Evolutionary conservation across 1,284 basidiomycete genomes (phyloP), one percentile per base, ranked within the genome.

Genomic region (Xanthoconium separans): DNA sequence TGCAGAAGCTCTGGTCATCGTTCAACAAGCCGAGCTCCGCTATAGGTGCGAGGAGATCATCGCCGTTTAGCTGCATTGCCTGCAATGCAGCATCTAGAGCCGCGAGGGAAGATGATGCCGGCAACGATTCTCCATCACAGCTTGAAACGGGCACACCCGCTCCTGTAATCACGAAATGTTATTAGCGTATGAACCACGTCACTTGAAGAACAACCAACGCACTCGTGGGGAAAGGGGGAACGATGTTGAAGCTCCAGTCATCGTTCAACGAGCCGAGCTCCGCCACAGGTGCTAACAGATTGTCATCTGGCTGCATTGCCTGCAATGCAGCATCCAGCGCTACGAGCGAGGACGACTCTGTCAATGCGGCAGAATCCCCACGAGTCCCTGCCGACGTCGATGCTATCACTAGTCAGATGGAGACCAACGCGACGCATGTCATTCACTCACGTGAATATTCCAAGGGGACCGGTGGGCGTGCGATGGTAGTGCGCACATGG

Each of bases 241-340:
- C 34, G n/a, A 24, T 27, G 5, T 48, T 47, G 44, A 61, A 63
- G 51, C 61, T 57, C 22, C 20, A 45, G 37, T 60, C 53, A 27
- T 41, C 36, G n/a, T 36, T 34, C 7, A 10, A 33, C 29, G 11
- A 45, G 30, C 48, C 16, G 42, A 47, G 39, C 33, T n/a, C 22
- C 6, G 37, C 33, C n/a, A 37, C 18, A 12, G 43, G 47, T 24
- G 24, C 56, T 16, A 62, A 43, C 30, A 51, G 47, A 30, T 40
- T 39, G 16, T 50, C 44, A 3, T 53, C 49, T 12, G 16, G n/a
- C 31, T 43, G 15, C 50, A 47, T 53, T 22, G 33, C 47, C 36
- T 60, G 47, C 8, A 61, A 34, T 4, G 63, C 43, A 9, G 42
- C 50, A 31, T 61, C 58, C 11, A 61, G 58, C 6, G 45, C 16